Evolutionary conservation across 2,329 filamentous ascomycete genomes (phyloP), one percentile per base, ranked within the genome.

Genomic region (Apiospora rasikravindrae): DNA sequence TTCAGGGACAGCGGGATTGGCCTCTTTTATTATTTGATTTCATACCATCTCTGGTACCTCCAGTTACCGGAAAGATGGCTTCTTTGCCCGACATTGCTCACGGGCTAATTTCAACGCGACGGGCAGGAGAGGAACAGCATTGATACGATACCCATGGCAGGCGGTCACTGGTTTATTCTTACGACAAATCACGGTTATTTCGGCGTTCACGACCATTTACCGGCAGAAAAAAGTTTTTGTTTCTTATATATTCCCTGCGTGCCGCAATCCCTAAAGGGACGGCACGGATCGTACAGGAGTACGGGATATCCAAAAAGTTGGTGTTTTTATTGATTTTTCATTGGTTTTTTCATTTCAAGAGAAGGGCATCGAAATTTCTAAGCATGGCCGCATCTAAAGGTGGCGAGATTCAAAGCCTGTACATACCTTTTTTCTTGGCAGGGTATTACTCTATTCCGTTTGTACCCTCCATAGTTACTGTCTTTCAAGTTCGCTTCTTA

Each of bases 221-320:
- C 33, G 57, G 57, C 57, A 64, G 57, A 64, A 64, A 64, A 64
- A 64, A 64, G 57, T 64, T 40, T 22, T 64, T 64, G 57, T n/a
- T 64, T 64, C 57, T 40, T 64, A 40, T 64, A 64, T 40, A 64
- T 64, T 14, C 33, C 33, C 29, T n/a, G 10, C 47, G 45, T 42
- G 49, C 40, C 68, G 68, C 68, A 69, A 69, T 69, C 68, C 68
- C 49, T 57, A 69, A 69, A 69, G 68, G 49, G 68, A 69, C 68
- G 68, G n/a, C 68, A 57, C 26, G n/a, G 29, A 64, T 69, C 37
- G 22, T 19, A 29, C 24, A n/a, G 68, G 68, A 57, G 68, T 69
- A 33, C 14, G 44, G 67, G 67, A 42, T 40, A 71, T 42, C 45
- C 40, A 40, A 49, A 47, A 69, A 69, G 61, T 67, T 70, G 10